Evolutionary conservation across 1,139 yeast species (phyloP).

Genomic region (Hemisphaericaspora subhashii): DNA sequence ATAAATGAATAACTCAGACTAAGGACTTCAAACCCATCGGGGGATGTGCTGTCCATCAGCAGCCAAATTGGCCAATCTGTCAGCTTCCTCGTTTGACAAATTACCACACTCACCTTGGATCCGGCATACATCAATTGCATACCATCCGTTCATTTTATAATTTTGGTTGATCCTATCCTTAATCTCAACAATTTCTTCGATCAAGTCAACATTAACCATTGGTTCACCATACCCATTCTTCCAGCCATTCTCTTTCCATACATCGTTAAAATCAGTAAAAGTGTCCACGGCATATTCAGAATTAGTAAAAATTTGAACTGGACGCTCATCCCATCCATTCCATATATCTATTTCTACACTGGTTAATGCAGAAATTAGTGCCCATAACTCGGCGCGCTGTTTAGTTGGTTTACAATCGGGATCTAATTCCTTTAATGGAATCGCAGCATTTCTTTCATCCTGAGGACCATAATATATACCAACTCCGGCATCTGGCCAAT

Average conservation of each 20-base stretch:
- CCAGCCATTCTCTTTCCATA: constrained; percentile 60
- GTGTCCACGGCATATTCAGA: constrained; percentile 55
- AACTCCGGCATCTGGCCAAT: constrained; percentile 54
- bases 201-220: constrained; percentile 54
- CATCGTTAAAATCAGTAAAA: constrained; percentile 48
- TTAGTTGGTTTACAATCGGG: constrained; percentile 54
- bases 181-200: constrained; percentile 30
- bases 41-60: too few relatives aligned
- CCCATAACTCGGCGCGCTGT: constrained; percentile 77
- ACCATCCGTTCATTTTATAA: constrained; percentile 29
- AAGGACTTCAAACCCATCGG: too few relatives aligned
- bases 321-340: constrained; percentile 9
- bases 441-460: constrained; percentile 55
- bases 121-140: constrained; percentile 46
- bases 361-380: constrained; percentile 56
- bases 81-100: too few relatives aligned
- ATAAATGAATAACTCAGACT: too few relatives aligned
- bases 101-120: constrained; percentile 74
- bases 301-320: constrained; percentile 50
- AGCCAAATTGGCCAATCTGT: too few relatives aligned
- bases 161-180: constrained; percentile 27
- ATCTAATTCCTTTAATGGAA: constrained; percentile 40
- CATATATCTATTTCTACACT: constrained; percentile 27
- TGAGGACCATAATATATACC: constrained; percentile 68
- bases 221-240: constrained; percentile 38